Base-by-base conservation (phyloP, 176 grass and related monocot species). In the Rhipidocladum racemiflorum region DNA sequence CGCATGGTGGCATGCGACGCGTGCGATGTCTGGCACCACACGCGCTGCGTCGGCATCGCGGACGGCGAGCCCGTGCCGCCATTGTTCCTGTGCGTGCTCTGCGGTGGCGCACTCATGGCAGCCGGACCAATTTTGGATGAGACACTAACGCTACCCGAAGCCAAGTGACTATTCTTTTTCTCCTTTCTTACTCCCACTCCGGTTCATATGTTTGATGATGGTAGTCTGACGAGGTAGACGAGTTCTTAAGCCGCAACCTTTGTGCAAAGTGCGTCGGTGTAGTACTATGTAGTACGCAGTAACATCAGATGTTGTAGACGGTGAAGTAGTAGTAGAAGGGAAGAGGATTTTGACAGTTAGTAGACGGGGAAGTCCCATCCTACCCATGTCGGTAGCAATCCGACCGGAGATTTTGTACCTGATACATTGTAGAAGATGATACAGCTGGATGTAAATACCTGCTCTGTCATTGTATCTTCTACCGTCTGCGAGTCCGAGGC, bases 1-100 rank as follows among this genome's bases (percentile, higher is more conserved):
- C 92, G 90, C 59, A 98, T 98, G 95, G 85, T 95, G 57, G 84
- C 87, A 11, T 98, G 95, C 14, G 92, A 98, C 5, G 74, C 79
- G 0, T 98, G 95, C 43, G 65, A 89, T 75, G 79, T 91, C 17
- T 95, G 90, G 90, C 86, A 95, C 20, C 95, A 98, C 72, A 95
- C 92, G 0, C 92, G 89, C 8, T 98, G 95, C 1, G 82, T 91
- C 0, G 95, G 90, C 25, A 89, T 95, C n/a, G 14, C 39, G 1
- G 95, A 98, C 30, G 77, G 77, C 6, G 74, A 85, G 40, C 79
- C 84, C 1, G 81, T 85, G 70, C 90, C 92, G 6, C 75, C 90
- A 21, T 79, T 91, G 27, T 98, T 98, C 86, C 87, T 93, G 76
- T 98, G 92, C 76, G 60, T 90, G 44, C 71, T 83, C 62, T 98